Evolutionary conservation across 352 stramenopile species (phyloP).

Genomic region (Pythium dissimile): DNA sequence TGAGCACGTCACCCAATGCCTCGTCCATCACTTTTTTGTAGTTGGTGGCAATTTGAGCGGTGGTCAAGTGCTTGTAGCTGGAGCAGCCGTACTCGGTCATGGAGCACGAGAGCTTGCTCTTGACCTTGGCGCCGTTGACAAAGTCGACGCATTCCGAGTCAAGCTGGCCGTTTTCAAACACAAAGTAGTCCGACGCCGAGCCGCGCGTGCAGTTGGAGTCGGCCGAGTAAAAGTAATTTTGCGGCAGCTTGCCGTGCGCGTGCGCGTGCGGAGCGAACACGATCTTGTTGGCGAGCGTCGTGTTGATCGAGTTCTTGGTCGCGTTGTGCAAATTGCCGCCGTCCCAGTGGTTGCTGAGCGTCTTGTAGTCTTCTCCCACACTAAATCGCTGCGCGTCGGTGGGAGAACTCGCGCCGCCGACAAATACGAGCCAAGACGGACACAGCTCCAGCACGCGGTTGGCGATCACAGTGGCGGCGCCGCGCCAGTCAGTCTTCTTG

Average conservation of each 20-base stretch:
- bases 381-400: conserved; percentile 32
- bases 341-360: conserved; percentile 47
- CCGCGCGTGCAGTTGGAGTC: conserved; percentile 39
- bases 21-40: conserved; percentile 44
- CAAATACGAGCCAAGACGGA: conserved; percentile 64
- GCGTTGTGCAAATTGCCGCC: conserved; percentile 65
- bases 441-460: conserved; percentile 44
- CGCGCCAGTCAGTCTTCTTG: conserved; percentile 38
- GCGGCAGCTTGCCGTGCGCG: conserved; percentile 44
- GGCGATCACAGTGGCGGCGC: conserved; percentile 33
- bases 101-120: conserved; percentile 36
- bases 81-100: conserved; percentile 37
- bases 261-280: conserved; percentile 66
- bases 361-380: conserved; percentile 39
- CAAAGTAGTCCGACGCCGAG: conserved; percentile 17
- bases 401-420: conserved; percentile 48
- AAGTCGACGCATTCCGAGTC: conserved; percentile 43
- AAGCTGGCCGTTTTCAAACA: conserved; percentile 19
- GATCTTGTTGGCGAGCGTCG: conserved; percentile 49
- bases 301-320: conserved; percentile 38
- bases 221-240: conserved; percentile 55
- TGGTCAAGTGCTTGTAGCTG: conserved; percentile 38
- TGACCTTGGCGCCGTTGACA: conserved; percentile 30
- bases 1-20: conserved; percentile 36
- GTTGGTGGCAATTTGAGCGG: conserved; percentile 21